Conservation (phyloP, 2,329 filamentous ascomycete species). For the Pyrenophora seminiperda region DNA sequence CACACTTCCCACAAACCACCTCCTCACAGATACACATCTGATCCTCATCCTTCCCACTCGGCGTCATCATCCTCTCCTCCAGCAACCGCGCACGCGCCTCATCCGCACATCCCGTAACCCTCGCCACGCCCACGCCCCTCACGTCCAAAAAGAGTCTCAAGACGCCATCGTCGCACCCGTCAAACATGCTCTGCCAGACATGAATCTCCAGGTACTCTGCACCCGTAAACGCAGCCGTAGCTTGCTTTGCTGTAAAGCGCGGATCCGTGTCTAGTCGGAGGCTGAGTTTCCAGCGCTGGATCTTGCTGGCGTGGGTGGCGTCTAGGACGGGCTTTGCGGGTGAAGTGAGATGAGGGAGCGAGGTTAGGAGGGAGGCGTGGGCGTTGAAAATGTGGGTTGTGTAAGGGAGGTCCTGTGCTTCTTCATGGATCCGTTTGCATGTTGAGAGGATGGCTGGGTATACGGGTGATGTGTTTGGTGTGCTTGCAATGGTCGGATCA, state of each 20-base stretch:
- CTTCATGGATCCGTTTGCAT: constrained; percentile 49
- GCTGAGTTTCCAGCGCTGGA: constrained; percentile 53
- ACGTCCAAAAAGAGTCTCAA: constrained; percentile 54
- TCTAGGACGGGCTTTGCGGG: constrained; percentile 46
- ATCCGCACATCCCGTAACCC: constrained; percentile 52
- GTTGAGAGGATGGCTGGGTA: constrained; percentile 50
- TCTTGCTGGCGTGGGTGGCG: constrained; percentile 39
- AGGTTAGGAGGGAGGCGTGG: constrained; percentile 53
- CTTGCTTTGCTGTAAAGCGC: constrained; percentile 49
- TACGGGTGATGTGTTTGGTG: constrained; percentile 26
- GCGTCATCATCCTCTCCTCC: constrained; percentile 52
- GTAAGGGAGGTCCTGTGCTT: constrained; percentile 55
- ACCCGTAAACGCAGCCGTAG: constrained; percentile 52
- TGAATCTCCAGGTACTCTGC: constrained; percentile 56
- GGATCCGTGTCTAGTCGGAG: constrained; percentile 58
- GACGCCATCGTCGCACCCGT: constrained; percentile 49
- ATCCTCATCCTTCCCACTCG: constrained; percentile 25
- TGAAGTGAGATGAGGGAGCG: constrained; percentile 51
- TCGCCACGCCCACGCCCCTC: constrained; percentile 52
- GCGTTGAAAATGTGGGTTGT: constrained; percentile 57
- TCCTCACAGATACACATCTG: constrained; percentile 31
- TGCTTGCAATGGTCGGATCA: constrained; percentile 1
- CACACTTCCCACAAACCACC: constrained; percentile 35
- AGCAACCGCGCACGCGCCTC: constrained; percentile 52
- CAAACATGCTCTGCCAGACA: constrained; percentile 52